Evolutionary conservation across 768 basidiomycete genomes (phyloP).

Genomic region (Lentinula raphanica): DNA sequence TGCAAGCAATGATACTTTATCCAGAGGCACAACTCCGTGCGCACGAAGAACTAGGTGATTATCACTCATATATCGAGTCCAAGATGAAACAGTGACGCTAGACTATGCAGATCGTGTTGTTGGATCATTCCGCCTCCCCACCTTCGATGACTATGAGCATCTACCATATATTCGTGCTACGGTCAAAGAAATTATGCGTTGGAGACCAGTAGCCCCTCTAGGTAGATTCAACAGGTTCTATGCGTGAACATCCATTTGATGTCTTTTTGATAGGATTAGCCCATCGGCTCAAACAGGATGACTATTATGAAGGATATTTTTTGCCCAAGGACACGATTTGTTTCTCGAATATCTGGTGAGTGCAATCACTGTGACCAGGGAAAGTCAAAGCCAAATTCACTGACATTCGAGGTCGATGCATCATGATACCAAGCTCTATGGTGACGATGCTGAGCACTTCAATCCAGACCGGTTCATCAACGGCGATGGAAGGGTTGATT

Average conservation of each 20-base stretch:
- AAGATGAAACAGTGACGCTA: not conserved
- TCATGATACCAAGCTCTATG: not conserved
- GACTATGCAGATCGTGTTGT: conserved; percentile 23
- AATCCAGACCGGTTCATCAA: not conserved
- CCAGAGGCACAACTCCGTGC: conserved; percentile 29
- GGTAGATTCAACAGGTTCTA: conserved; percentile 18
- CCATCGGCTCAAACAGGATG: conserved; percentile 5
- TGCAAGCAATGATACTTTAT: conserved; percentile 30
- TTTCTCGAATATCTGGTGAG: conserved; percentile 6
- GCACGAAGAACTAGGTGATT: conserved; percentile 28
- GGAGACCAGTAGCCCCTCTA: conserved; percentile 26
- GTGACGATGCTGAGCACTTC: not conserved
- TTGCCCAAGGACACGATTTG: conserved; percentile 8
- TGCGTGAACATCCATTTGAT: not conserved
- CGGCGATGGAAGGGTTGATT: not conserved
- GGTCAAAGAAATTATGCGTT: conserved; percentile 31
- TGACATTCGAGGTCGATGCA: not conserved
- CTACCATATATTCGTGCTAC: conserved; percentile 31
- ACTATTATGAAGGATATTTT: conserved; percentile 8
- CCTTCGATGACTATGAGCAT: conserved; percentile 22
- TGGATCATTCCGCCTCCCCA: conserved; percentile 28
- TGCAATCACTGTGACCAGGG: not conserved
- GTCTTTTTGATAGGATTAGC: not conserved
- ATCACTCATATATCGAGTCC: not conserved
- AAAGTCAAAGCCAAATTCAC: not conserved